Percentiles rank a stretch among this genome's conserved stretches.
These are phyloP conservation scores for Fraxinus cuspidata DNA, from an alignment of 257 asterid genomes.

Conservation along the genomic window DNA sequence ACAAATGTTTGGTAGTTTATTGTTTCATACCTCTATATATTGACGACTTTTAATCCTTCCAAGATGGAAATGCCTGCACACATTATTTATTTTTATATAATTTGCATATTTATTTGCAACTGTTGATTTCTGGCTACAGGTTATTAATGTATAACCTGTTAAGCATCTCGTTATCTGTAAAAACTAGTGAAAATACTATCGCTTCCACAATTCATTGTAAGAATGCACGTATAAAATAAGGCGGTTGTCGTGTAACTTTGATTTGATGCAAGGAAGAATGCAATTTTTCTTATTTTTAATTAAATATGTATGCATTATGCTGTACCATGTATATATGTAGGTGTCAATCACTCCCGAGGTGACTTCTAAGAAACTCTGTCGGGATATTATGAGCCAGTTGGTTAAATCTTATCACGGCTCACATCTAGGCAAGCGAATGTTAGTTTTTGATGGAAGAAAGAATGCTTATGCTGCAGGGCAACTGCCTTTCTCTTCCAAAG, in stretches of 20 bases:
- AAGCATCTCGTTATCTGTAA: not conserved
- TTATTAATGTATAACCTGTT: not conserved
- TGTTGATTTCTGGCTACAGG: not conserved
- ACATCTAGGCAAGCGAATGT: constrained; percentile 39
- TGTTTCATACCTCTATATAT: not conserved
- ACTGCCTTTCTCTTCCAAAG: constrained; percentile 68
- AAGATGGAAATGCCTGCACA: not conserved
- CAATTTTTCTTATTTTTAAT: not conserved
- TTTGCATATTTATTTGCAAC: not conserved
- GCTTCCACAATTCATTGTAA: not conserved
- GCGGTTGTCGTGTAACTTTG: not conserved
- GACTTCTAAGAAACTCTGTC: constrained; percentile 51
- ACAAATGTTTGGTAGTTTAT: not conserved
- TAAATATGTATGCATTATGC: not conserved
- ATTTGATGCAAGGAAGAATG: not conserved
- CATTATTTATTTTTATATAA: not conserved
- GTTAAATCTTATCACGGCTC: constrained; percentile 29
- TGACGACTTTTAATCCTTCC: not conserved
- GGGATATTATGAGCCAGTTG: constrained; percentile 44
- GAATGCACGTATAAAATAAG: not conserved
- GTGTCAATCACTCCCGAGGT: constrained; percentile 74
- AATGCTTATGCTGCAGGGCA: constrained; percentile 69
- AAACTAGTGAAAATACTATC: not conserved
- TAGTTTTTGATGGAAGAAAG: constrained; percentile 81
- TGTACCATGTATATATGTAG: constrained; percentile 30